phyloP scores from a whole-genome alignment of 441 rosid genomes.

The Gossypium schwendimanii region DNA sequence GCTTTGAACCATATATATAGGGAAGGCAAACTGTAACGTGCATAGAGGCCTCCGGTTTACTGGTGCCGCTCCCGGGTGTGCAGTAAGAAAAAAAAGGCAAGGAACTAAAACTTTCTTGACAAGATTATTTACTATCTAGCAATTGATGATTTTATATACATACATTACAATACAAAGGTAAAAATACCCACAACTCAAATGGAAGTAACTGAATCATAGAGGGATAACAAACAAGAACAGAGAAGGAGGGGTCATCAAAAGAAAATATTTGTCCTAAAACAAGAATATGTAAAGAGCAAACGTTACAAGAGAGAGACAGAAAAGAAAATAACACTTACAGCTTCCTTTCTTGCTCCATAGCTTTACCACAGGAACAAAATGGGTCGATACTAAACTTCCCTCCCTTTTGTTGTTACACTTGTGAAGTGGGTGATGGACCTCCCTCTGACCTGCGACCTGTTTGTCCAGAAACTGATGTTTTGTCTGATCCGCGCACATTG shows the following conservation, averaged over 20 bases:
- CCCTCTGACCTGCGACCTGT: not conserved
- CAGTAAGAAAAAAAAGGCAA: too few species aligned
- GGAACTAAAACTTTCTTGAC: not conserved
- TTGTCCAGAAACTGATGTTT: not conserved
- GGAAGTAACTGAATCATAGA: constrained; percentile 16
- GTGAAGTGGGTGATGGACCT: constrained; percentile 28
- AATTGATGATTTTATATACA: constrained; percentile 46
- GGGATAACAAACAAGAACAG: not conserved
- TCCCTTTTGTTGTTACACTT: constrained; percentile 18
- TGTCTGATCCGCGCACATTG: not conserved
- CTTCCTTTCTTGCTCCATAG: constrained; percentile 11
- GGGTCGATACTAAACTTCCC: constrained; percentile 10
- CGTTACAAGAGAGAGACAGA: constrained; percentile 11
- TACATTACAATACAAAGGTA: constrained; percentile 37
- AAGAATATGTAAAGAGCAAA: not conserved
- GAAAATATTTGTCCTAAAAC: not conserved
- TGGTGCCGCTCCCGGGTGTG: too few species aligned
- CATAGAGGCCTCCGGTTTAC: too few species aligned
- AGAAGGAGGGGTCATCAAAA: constrained; percentile 11
- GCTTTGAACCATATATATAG: too few species aligned
- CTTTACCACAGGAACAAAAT: constrained; percentile 9
- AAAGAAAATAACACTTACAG: not conserved
- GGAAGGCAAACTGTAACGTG: too few species aligned
- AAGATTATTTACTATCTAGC: constrained; percentile 1
- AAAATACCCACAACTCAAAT: constrained; percentile 25